Evolutionary conservation across 2,329 filamentous ascomycete species (phyloP).

Genomic region (Calonectria multiphialidica): DNA sequence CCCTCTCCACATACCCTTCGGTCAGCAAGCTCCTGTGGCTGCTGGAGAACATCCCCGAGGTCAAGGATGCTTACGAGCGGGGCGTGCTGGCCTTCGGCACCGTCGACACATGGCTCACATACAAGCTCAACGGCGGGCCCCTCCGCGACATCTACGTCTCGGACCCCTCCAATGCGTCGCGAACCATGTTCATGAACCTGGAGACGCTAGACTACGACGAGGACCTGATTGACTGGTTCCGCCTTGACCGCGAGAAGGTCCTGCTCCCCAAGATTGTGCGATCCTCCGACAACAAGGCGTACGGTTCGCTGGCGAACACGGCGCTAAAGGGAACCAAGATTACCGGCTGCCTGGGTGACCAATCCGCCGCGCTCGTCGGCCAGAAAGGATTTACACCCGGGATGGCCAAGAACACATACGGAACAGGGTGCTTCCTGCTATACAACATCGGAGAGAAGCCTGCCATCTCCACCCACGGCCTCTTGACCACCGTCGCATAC

Average conservation of each 20-base stretch:
- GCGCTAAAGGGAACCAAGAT: conserved; percentile 76
- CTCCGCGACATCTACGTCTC: conserved; percentile 78
- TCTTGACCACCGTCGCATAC: conserved; percentile 83
- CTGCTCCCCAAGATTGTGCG: conserved; percentile 82
- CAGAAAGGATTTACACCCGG: conserved; percentile 83
- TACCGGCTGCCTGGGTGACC: conserved; percentile 83
- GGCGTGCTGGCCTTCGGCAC: conserved; percentile 83
- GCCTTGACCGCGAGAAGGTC: conserved; percentile 76
- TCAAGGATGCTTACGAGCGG: conserved; percentile 78
- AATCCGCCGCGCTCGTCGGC: conserved; percentile 84
- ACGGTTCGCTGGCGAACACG: conserved; percentile 73
- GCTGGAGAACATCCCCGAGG: conserved; percentile 74
- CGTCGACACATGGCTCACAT: conserved; percentile 84
- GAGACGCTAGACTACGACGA: conserved; percentile 81
- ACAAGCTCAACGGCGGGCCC: conserved; percentile 80
- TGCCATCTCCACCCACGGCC: conserved; percentile 81
- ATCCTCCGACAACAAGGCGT: conserved; percentile 77
- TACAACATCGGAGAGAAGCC: conserved; percentile 87
- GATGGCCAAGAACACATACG: conserved; percentile 87
- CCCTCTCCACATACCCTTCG: conserved; percentile 86
- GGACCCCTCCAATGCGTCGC: conserved; percentile 82
- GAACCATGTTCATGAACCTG: conserved; percentile 89
- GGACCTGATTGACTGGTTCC: conserved; percentile 80
- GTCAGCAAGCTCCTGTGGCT: conserved; percentile 85
- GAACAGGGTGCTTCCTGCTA: conserved; percentile 86